These are phyloP conservation scores for Candida frijolesensis DNA, from an alignment of 1,139 yeast genomes.

Conservation along the genomic window DNA sequence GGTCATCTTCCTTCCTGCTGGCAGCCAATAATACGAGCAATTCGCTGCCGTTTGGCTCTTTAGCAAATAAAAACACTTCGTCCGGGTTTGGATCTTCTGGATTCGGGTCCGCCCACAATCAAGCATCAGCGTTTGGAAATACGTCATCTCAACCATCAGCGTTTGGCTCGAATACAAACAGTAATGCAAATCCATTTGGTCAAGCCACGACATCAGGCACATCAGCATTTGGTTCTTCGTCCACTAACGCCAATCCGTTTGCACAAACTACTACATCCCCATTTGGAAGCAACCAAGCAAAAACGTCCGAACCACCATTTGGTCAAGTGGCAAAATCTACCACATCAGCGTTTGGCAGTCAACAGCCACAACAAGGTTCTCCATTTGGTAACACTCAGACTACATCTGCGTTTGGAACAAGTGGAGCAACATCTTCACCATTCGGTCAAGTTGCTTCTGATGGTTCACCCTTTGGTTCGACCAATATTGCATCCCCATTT, in stretches of 20 bases:
- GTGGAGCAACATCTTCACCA: neutral
- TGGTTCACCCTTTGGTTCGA: slow-evolving; percentile 4
- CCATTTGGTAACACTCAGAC: slow-evolving; percentile 16
- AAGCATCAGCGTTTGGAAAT: slow-evolving; percentile 11
- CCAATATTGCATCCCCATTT: slow-evolving; percentile 10
- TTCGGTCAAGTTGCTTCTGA: no score
- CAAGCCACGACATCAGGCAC: slow-evolving; percentile 3
- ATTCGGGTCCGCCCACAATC: slow-evolving; percentile 2
- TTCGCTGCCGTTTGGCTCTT: slow-evolving; percentile 10
- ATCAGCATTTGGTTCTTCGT: slow-evolving; percentile 11
- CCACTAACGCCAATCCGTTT: slow-evolving; percentile 5
- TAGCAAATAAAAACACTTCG: slow-evolving; percentile 6
- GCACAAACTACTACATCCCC: slow-evolving; percentile 12
- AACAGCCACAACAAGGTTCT: neutral
- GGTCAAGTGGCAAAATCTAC: slow-evolving; percentile 11
- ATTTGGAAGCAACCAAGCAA: slow-evolving; percentile 10
- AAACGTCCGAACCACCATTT: slow-evolving; percentile 14
- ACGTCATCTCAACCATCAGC: slow-evolving; percentile 7
- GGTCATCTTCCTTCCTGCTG: slow-evolving; percentile 7
- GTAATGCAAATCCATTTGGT: slow-evolving; percentile 16
- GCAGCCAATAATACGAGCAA: neutral
- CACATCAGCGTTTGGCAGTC: slow-evolving; percentile 16
- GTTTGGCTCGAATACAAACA: slow-evolving; percentile 7
- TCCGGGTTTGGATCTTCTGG: slow-evolving; percentile 13
- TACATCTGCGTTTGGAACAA: slow-evolving; percentile 5